Conservation (phyloP, 306 rosid genomes). For the Vigna radiata region DNA sequence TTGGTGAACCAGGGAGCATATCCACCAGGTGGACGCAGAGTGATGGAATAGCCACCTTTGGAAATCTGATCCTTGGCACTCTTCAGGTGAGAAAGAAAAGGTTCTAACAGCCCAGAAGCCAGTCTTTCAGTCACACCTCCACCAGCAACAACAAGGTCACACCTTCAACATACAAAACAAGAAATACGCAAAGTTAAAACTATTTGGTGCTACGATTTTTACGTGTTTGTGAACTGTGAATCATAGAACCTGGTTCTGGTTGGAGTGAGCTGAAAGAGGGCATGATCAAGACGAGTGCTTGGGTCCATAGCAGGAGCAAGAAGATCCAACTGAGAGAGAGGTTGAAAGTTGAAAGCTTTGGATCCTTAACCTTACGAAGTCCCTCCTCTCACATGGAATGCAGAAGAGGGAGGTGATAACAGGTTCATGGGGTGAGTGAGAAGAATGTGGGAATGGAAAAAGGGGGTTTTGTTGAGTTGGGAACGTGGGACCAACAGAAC, state of each 20-base stretch:
- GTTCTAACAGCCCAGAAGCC: slow-evolving; percentile 90
- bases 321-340: slow-evolving; percentile 27
- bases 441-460: slow-evolving; percentile 30
- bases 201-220: slow-evolving; percentile 22
- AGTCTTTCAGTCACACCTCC: slow-evolving; percentile 77
- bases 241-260: slow-evolving; percentile 84
- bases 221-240: slow-evolving; percentile 12
- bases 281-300: slow-evolving; percentile 83
- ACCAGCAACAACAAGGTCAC: slow-evolving; percentile 75
- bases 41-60: slow-evolving; percentile 94
- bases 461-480: slow-evolving; percentile 48
- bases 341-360: slow-evolving; percentile 34
- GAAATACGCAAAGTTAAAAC: slow-evolving; percentile 26
- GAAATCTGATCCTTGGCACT: slow-evolving; percentile 96
- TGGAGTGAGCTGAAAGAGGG: slow-evolving; percentile 97
- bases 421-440: slow-evolving; percentile 66
- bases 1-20: slow-evolving; percentile 92
- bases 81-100: slow-evolving; percentile 80
- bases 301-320: slow-evolving; percentile 68
- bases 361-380: slow-evolving; percentile 2
- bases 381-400: slow-evolving; percentile 47
- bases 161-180: slow-evolving; percentile 56
- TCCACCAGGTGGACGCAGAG: slow-evolving; percentile 66
- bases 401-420: slow-evolving; percentile 46
- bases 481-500: slow-evolving; percentile 70